Evolutionary conservation across 163 green algal genomes (phyloP), one percentile per base, ranked within the genome.

Genomic region (Prototheca wickerhamii): DNA sequence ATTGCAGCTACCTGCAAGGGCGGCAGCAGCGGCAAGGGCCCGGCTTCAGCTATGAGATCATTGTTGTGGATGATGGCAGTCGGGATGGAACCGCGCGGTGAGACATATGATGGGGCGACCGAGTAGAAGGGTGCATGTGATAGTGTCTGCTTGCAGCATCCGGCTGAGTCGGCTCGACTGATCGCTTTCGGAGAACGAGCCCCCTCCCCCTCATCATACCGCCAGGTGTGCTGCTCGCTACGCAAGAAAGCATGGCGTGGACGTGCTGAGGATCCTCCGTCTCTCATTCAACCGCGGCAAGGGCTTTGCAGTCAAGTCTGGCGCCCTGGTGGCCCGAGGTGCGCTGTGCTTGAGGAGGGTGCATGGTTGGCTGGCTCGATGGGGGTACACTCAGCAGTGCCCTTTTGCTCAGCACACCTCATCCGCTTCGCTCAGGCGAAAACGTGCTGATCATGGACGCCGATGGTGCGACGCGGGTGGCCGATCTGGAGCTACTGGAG

Each of bases 1-100:
- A 43, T 1, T 49, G 35, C 75, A 89, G 83, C 52, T 95, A 95
- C 65, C 60, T 95, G 35, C 63, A 86, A 50, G 37, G 65, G 53
- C 72, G 86, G 26, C 65, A 82, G 6, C 77, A 91, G 61, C 58
- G 58, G 28, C 54, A 87, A 63, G 87, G 87, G 3, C 74, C 84
- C 2, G 67, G 80, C 33, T 96, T 96, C 69, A 93, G 87, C 0
- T 97, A 86, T 43, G 91, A 98, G 65, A 74, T 98, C 12, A 82
- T 98, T 25, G 76, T 98, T 5, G 91, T 98, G 32, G 92, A 98
- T 65, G 92, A 98, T 54, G 92, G 92, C 62, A 94, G 83, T 76
- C 80, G 34, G 21, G 92, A 98, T 60, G 67, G 58, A 43, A 97
- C 91, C 1, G 72, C 74, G 20, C 67, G 54, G 74, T 79, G 26